Conservation (phyloP, 225 moss, liverwort and hornwort genomes). For the Asterella californica region DNA sequence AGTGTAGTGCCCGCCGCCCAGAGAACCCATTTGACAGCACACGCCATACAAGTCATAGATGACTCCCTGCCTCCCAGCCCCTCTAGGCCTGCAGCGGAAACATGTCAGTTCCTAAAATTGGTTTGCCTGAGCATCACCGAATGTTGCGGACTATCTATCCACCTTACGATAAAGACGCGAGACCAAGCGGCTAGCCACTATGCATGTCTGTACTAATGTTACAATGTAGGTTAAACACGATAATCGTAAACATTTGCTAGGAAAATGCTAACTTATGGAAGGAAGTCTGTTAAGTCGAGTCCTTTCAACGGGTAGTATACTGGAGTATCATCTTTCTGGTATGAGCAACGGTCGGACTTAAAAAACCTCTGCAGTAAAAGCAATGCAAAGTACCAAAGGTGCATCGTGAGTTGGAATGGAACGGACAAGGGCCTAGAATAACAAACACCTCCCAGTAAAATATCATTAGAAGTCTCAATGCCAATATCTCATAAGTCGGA, state of each 20-base stretch:
- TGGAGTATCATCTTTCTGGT: slow-evolving; percentile 62
- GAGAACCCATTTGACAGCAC: slow-evolving; percentile 64
- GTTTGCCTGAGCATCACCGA: not conserved
- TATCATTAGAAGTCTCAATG: no score
- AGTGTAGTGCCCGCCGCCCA: slow-evolving; percentile 64
- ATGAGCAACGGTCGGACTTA: slow-evolving; percentile 53
- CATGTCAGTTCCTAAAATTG: not conserved
- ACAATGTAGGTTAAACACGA: not conserved
- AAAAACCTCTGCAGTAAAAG: slow-evolving; percentile 52
- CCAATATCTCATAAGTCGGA: no score
- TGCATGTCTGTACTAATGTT: no score
- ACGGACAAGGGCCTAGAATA: no score
- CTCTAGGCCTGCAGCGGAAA: slow-evolving; percentile 45
- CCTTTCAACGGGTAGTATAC: slow-evolving; percentile 62
- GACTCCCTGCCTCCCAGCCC: slow-evolving; percentile 33
- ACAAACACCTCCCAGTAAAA: no score
- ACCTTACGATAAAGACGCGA: not conserved
- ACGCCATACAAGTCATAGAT: slow-evolving; percentile 64
- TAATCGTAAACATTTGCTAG: not conserved
- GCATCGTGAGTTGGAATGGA: not conserved
- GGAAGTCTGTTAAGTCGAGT: slow-evolving; percentile 55
- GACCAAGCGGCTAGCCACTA: no score
- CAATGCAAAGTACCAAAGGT: not conserved
- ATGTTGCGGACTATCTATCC: not conserved
- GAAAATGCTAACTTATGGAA: slow-evolving; percentile 35